Percentiles rank a stretch among this genome's conserved stretches.
Conservation (phyloP, 768 basidiomycete species). For the Dentipellis fragilis region DNA sequence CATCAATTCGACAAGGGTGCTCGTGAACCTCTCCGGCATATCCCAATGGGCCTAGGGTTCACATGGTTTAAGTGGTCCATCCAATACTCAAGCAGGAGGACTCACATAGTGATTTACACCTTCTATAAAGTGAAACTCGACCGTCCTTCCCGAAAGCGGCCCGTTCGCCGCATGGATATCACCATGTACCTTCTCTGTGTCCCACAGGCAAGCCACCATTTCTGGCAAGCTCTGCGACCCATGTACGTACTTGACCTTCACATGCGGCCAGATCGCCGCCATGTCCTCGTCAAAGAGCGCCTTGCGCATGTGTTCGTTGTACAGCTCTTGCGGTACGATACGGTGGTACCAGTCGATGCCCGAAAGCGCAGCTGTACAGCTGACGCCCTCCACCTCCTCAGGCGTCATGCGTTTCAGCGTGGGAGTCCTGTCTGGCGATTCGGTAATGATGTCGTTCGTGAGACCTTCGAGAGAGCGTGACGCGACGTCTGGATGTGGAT, state of each 20-base stretch:
- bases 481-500: neutral
- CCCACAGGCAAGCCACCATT: neutral
- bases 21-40: neutral
- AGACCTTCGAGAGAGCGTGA: neutral
- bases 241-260: neutral
- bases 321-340: neutral
- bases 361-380: neutral
- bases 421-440: neutral
- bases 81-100: neutral
- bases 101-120: neutral
- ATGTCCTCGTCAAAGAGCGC: neutral
- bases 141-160: neutral
- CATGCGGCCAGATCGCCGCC: neutral
- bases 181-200: neutral
- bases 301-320: neutral
- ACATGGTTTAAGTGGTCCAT: neutral
- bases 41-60: neutral
- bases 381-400: neutral
- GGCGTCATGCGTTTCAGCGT: neutral
- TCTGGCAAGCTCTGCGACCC: neutral
- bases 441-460: neutral
- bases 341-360: neutral
- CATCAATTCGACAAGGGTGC: neutral
- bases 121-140: neutral
- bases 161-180: neutral